Evolutionary conservation across 257 asterid genomes (phyloP), one percentile per base, ranked within the genome.

Genomic region (Primulina eburnea): DNA sequence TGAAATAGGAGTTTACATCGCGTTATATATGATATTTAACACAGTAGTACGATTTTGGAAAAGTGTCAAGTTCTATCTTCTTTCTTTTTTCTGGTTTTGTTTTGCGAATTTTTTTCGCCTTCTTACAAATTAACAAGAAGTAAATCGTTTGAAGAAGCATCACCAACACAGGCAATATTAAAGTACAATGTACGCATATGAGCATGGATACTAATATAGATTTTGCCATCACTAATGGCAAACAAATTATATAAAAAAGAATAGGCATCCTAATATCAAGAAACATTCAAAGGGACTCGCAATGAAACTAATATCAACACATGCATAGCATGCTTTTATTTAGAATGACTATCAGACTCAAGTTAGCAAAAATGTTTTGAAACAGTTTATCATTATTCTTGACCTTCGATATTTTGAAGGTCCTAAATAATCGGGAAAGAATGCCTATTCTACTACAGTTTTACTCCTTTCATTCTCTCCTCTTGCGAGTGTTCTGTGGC

Each of bases 281-380:
- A 68, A 71, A 7, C 38, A 26, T n/a, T 64, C 64, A 8, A 24
- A 26, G 14, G 33, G 26, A n/a, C 34, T 11, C 16, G 40, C 40
- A 32, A 18, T 18, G 6, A 57, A 26, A 35, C 24, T 6, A 53
- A 37, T 14, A 28, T 28, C 30, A 28, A 30, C 18, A 18, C 56
- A 58, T 16, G 43, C 43, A 65, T 32, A 64, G 6, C 20, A 64
- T 28, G 28, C 47, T 65, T 26, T 63, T n/a, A 7, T 38, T 6
- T 14, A 72, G 71, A 56, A 38, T 65, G 20, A 21, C 6, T 18
- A 60, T 70, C 68, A 28, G 43, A 63, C 38, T 60, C 2, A 21
- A 62, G 18, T 18, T 9, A 6, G 14, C 28, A 5, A 62, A 30
- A 69, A 11, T 69, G 17, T 40, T 55, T 58, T 59, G 20, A 35